Conservation (phyloP, 805 yeast genomes). For the Sungouiella thailandica region DNA sequence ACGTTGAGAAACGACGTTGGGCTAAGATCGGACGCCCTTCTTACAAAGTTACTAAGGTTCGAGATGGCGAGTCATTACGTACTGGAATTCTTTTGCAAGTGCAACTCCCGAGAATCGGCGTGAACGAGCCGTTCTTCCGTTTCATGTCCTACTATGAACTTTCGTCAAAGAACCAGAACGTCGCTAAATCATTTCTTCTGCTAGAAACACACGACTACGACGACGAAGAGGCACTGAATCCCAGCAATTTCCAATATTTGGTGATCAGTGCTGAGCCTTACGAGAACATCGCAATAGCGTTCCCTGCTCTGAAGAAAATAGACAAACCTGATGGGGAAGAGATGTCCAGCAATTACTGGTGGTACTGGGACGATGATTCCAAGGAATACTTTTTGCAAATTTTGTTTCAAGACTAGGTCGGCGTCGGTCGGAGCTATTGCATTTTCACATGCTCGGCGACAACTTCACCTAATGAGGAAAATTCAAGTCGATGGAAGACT, state of each 20-base stretch:
- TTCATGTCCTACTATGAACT: conserved; percentile 76
- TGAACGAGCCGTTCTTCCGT: conserved; percentile 58
- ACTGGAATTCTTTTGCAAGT: conserved; percentile 65
- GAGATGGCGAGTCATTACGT: conserved; percentile 54
- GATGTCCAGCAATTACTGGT: conserved; percentile 46
- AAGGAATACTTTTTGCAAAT: conserved; percentile 69
- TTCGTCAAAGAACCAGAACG: conserved; percentile 35
- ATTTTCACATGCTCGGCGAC: too few relatives aligned
- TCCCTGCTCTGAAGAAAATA: conserved; percentile 59
- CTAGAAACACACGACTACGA: conserved; percentile 14
- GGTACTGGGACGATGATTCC: conserved; percentile 68
- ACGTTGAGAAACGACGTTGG: conserved; percentile 42
- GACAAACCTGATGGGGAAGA: conserved; percentile 24
- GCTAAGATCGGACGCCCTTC: conserved; percentile 70
- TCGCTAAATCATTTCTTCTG: conserved; percentile 21
- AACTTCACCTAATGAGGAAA: too few relatives aligned
- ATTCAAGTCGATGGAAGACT: too few relatives aligned
- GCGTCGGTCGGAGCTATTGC: not conserved
- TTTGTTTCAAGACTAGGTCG: conserved; percentile 35
- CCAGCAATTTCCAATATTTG: conserved; percentile 56
- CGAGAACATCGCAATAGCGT: conserved; percentile 69
- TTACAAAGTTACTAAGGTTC: conserved; percentile 60
- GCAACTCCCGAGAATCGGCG: conserved; percentile 48
- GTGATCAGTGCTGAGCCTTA: conserved; percentile 88
- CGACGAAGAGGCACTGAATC: conserved; percentile 17